A percentile compares a stretch with the other conserved stretches of the same genome.
These are phyloP conservation scores for Phalaenopsis aphrodite DNA, from an alignment of 106 monocot species.

Conservation along the genomic window DNA sequence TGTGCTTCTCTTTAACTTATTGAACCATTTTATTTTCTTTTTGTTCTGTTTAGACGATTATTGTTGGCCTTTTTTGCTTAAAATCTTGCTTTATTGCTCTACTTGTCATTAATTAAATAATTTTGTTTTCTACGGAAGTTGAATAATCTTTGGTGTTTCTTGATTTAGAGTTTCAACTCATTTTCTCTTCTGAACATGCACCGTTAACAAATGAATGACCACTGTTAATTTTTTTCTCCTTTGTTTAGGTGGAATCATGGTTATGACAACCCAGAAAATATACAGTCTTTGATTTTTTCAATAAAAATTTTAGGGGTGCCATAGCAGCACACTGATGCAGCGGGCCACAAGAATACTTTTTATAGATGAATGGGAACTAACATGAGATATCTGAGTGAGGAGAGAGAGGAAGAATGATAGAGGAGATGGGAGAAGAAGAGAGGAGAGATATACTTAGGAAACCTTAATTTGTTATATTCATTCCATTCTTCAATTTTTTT, in stretches of 20 bases:
- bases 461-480: too few relatives aligned
- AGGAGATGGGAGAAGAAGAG: neutral
- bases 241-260: neutral
- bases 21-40: neutral
- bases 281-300: neutral
- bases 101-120: neutral
- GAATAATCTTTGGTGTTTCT: neutral
- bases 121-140: neutral
- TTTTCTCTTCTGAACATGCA: neutral
- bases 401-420: neutral
- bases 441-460: neutral
- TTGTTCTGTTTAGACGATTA: neutral
- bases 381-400: neutral
- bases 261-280: neutral
- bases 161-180: neutral
- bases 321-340: neutral
- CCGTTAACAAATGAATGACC: neutral
- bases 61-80: neutral
- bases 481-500: too few relatives aligned
- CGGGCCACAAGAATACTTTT: neutral
- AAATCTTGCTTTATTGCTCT: neutral
- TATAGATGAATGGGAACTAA: neutral
- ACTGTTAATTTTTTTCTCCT: neutral
- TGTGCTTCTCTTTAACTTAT: neutral
- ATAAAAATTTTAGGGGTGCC: neutral